Evolutionary conservation across 345 rosid species (phyloP).

Genomic region (Melaleuca alternifolia): DNA sequence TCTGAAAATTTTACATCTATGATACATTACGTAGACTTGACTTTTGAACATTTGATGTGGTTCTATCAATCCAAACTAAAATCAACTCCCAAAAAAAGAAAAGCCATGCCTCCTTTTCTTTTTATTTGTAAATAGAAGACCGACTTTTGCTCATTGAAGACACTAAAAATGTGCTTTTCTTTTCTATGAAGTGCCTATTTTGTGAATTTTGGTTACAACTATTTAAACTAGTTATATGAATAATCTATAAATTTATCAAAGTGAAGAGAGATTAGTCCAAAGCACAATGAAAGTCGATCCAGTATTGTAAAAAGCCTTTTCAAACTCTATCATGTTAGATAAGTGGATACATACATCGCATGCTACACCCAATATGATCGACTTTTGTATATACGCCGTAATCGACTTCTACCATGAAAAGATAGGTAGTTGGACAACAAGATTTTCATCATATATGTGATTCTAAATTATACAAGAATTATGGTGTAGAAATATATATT

Average conservation of each 20-base stretch:
- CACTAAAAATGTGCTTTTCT: background rate
- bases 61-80: background rate
- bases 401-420: background rate
- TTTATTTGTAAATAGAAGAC: background rate
- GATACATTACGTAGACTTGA: background rate
- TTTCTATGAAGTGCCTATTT: background rate
- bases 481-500: background rate
- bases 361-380: background rate
- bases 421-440: background rate
- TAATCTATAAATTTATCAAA: background rate
- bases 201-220: background rate
- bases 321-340: background rate
- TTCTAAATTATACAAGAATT: background rate
- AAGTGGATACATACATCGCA: background rate
- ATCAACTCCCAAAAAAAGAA: background rate
- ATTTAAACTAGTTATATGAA: background rate
- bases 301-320: background rate
- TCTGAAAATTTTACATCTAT: background rate
- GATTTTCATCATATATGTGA: background rate
- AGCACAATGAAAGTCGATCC: background rate
- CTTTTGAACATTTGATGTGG: background rate
- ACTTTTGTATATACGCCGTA: background rate
- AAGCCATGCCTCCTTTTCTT: background rate
- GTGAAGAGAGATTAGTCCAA: background rate
- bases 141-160: background rate